Base-by-base conservation (phyloP, 495 filamentous ascomycete genomes). In the Margaritispora aquatica region DNA sequence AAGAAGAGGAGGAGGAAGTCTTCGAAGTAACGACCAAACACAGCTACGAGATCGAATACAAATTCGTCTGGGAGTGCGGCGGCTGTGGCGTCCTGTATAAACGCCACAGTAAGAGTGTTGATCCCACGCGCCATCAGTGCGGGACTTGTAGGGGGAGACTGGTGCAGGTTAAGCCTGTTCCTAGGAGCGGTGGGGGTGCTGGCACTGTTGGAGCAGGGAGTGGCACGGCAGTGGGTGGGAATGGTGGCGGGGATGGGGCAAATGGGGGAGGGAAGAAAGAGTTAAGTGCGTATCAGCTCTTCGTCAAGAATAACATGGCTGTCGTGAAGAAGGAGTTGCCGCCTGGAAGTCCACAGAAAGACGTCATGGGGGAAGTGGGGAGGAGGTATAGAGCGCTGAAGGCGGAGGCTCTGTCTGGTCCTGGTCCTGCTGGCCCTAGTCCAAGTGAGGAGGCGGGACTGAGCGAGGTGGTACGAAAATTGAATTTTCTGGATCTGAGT, bases 21-120 rank as follows among this genome's bases (percentile, higher is more conserved):
- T 80, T 97, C 46, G 68, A 82, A 17, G 88, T 97, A 4, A 94
- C 90, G 2, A 96, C 90, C 0, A 92, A 88, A 61, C 94, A 98
- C 69, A 75, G 68, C 49, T 98, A 96, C 70, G 77, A 86, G 57
- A 97, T 97, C 66, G 83, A 88, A 52, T 94, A 87, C 74, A 96
- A 91, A 74, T 98, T 90, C 71, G 71, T 89, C 23, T 97, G 95
- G 93, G 69, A 75, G 26, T 98, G 94, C 66, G 73, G 65, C n/a
- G 75, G 57, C 19, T 97, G 93, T 66, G 77, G 68, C 1, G 67
- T 74, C 27, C 80, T 83, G 66, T 93, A 84, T 66, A 85, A 88
- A 61, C 79, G 92, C 2, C 93, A 97, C 70, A 89, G 84, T 1
- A 89, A 88, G 74, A 92, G 87, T 60, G 85, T 97, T 47, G 81